Percentiles rank a stretch among this genome's conserved stretches.
Evolutionary conservation across 192 early-diverging fungal genomes (phyloP).

Genomic region (Entophlyctis luteolus): DNA sequence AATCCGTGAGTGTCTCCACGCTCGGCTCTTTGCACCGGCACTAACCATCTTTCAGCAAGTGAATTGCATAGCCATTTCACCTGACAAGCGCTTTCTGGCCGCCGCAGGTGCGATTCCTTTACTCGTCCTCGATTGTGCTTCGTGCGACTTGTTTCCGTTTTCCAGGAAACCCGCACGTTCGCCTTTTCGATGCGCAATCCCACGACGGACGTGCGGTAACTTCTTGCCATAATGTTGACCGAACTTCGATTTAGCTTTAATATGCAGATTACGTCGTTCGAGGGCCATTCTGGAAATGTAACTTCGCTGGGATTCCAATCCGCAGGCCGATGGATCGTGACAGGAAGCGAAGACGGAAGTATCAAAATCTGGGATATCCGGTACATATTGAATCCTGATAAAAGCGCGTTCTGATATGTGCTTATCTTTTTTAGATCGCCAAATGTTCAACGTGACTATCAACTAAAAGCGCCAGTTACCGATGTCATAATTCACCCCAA

Average conservation of each 20-base stretch:
- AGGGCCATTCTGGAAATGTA: constrained; percentile 57
- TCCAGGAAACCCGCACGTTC: constrained; percentile 73
- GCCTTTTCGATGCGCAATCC: constrained; percentile 79
- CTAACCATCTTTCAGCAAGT: constrained; percentile 64
- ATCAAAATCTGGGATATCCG: constrained; percentile 61
- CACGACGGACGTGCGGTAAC: constrained; percentile 70
- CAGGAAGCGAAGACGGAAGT: constrained; percentile 55
- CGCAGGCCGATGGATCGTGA: constrained; percentile 58
- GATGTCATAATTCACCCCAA: constrained; percentile 63
- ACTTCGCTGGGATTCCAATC: constrained; percentile 55
- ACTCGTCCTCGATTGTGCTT: background rate
- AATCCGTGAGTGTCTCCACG: constrained; percentile 54
- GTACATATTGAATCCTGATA: constrained; percentile 24
- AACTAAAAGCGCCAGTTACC: constrained; percentile 55
- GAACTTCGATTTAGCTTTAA: background rate
- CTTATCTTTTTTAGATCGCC: constrained; percentile 43
- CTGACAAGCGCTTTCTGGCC: constrained; percentile 80
- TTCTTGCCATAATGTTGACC: background rate
- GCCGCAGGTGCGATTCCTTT: constrained; percentile 60
- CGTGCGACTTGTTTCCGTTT: constrained; percentile 2
- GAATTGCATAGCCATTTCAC: constrained; percentile 79
- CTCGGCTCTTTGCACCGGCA: background rate
- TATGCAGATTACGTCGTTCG: constrained; percentile 45
- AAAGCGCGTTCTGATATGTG: too few species aligned
- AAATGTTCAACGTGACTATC: constrained; percentile 55